Evolutionary conservation across 345 rosid genomes (phyloP), one percentile per base, ranked within the genome.

Genomic region (Gossypioides kirkii): DNA sequence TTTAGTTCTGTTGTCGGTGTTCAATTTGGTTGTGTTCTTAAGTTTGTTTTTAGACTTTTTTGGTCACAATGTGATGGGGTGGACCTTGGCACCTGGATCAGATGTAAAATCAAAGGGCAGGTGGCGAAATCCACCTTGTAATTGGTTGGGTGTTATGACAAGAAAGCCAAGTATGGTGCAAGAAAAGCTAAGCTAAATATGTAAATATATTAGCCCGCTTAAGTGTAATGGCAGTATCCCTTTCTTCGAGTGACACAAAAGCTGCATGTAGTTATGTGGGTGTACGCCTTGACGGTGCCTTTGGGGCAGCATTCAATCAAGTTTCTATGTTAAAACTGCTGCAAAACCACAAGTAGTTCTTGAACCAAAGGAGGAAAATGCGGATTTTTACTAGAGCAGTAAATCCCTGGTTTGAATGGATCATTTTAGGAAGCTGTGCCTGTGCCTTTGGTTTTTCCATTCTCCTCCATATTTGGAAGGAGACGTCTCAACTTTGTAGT

Each of bases 101-200:
- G 1, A 6, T 17, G 53, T 23, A 12, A 55, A 20, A 3, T 9
- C 12, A 3, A 18, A 10, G 61, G 62, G 58, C 78, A 45, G 86
- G 87, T 77, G 77, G 74, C 77, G 76, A 54, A 82, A 28, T 82
- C 85, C 90, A 84, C 85, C 84, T 36, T 47, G 72, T 28, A n/a
- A 32, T 8, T 26, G 47, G 42, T 46, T 43, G 47, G 10, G 11
- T 43, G 47, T 43, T 43, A 8, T n/a, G n/a, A n/a, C n/a, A n/a
- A n/a, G n/a, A n/a, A n/a, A n/a, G n/a, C n/a, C n/a, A n/a, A n/a
- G n/a, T n/a, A n/a, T n/a, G n/a, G n/a, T n/a, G n/a, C n/a, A n/a
- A n/a, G n/a, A n/a, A n/a, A n/a, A n/a, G n/a, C n/a, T n/a, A n/a
- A n/a, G n/a, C n/a, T n/a, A n/a, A n/a, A n/a, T n/a, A n/a, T 43